Evolutionary conservation across 495 filamentous ascomycete genomes (phyloP).

Genomic region (Lasiosphaeris hirsuta): DNA sequence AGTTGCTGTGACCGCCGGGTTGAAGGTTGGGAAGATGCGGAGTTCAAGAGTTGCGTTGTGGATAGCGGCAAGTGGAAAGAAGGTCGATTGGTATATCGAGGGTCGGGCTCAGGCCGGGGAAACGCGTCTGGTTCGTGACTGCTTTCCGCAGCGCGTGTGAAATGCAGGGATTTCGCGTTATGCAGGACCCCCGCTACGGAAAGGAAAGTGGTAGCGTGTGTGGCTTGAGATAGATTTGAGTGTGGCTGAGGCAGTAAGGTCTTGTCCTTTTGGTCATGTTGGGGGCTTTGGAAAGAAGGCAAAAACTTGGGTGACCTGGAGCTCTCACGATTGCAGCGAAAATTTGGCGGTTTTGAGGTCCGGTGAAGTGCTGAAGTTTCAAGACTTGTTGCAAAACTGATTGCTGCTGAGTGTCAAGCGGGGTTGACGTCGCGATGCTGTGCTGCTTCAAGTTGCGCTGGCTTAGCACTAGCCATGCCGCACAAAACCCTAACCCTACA

Average conservation of each 20-base stretch:
- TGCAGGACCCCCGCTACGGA: not conserved
- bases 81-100: slow-evolving; percentile 16
- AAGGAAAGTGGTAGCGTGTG: not conserved
- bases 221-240: not conserved
- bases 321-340: no score
- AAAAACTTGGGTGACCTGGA: no score
- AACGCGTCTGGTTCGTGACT: slow-evolving; percentile 19
- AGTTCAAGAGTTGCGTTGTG: not conserved
- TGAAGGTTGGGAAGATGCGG: not conserved
- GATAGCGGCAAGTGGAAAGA: not conserved
- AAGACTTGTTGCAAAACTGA: no score
- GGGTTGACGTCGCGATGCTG: no score
- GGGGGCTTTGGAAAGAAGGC: no score
- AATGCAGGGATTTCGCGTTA: slow-evolving; percentile 1
- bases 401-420: no score
- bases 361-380: no score
- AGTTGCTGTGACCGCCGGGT: not conserved
- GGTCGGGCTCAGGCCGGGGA: not conserved
- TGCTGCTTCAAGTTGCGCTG: no score
- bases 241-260: not conserved
- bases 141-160: slow-evolving; percentile 4
- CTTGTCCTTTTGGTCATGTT: no score
- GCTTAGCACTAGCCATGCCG: no score
- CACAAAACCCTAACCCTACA: no score
- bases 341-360: no score